Conservation (phyloP, 805 yeast genomes). For the Lachancea meyersii region DNA sequence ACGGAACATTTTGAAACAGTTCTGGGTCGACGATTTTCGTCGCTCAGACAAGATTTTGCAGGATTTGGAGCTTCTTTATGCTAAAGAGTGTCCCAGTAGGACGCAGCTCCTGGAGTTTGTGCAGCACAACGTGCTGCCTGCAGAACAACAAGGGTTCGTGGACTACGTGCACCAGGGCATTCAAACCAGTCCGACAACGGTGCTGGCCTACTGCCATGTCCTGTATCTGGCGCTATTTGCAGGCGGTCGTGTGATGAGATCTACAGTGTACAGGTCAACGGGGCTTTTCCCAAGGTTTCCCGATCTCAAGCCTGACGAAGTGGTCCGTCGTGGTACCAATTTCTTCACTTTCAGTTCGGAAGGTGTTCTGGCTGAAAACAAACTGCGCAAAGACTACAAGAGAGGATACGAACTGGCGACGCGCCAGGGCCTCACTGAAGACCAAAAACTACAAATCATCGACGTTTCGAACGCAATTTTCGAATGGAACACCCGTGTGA, state of each 20-base stretch:
- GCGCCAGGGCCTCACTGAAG: constrained; percentile 61
- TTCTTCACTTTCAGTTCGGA: constrained; percentile 49
- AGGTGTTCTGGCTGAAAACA: constrained; percentile 61
- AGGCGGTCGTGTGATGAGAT: constrained; percentile 71
- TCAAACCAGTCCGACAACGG: constrained; percentile 57
- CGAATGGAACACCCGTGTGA: constrained; percentile 51
- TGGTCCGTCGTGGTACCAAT: constrained; percentile 57
- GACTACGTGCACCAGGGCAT: constrained; percentile 53
- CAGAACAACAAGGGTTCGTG: constrained; percentile 55
- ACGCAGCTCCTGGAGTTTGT: constrained; percentile 8
- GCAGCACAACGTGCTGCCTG: constrained; percentile 32
- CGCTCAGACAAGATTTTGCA: constrained; percentile 50
- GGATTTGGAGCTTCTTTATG: constrained; percentile 65
- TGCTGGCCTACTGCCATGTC: constrained; percentile 79
- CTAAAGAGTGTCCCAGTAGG: constrained; percentile 35
- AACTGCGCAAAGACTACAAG: constrained; percentile 60
- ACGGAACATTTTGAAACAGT: constrained; percentile 42
- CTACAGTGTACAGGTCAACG: constrained; percentile 56
- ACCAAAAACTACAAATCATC: constrained; percentile 63
- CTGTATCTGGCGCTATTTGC: constrained; percentile 82
- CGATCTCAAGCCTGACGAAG: constrained; percentile 59
- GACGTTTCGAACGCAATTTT: constrained; percentile 63
- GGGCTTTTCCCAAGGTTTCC: constrained; percentile 71
- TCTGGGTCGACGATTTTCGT: constrained; percentile 68
- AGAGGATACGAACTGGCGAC: constrained; percentile 74